These are phyloP conservation scores for Drechslerella coelobrocha DNA, from an alignment of 2,329 filamentous ascomycete species.

Conservation along the genomic window DNA sequence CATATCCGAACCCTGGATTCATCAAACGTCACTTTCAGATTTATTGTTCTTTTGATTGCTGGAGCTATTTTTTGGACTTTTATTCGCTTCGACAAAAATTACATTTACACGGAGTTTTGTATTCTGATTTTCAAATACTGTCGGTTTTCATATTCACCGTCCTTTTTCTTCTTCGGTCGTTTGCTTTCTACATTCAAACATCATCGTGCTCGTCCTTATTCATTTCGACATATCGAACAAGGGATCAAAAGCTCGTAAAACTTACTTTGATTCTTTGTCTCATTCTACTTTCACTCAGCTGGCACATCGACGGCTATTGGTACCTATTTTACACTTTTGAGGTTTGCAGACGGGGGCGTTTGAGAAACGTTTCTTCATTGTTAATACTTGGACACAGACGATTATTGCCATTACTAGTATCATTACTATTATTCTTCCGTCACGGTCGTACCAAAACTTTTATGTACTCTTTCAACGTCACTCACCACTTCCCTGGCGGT, in stretches of 20 bases:
- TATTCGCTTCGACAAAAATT: slow-evolving; percentile 24
- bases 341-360: slow-evolving; percentile 32
- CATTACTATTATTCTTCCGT: slow-evolving; percentile 20
- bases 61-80: slow-evolving; percentile 47
- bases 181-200: neutral
- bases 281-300: slow-evolving; percentile 6
- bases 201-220: slow-evolving; percentile 8
- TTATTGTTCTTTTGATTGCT: neutral
- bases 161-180: neutral
- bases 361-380: slow-evolving; percentile 44
- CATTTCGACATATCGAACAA: slow-evolving; percentile 15
- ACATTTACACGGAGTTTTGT: slow-evolving; percentile 49
- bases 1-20: slow-evolving; percentile 11
- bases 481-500: too few species aligned
- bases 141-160: neutral
- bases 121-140: slow-evolving; percentile 14
- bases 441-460: slow-evolving; percentile 6
- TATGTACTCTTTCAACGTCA: slow-evolving; percentile 30
- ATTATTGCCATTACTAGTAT: slow-evolving; percentile 24
- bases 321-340: slow-evolving; percentile 16
- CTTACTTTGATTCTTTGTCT: slow-evolving; percentile 11
- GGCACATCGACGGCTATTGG: slow-evolving; percentile 14
- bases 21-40: neutral
- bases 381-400: slow-evolving; percentile 36
- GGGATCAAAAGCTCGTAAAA: slow-evolving; percentile 25